These are phyloP conservation scores for Hypomyces rosellus DNA, from an alignment of 2,329 filamentous ascomycete genomes.

Conservation along the genomic window DNA sequence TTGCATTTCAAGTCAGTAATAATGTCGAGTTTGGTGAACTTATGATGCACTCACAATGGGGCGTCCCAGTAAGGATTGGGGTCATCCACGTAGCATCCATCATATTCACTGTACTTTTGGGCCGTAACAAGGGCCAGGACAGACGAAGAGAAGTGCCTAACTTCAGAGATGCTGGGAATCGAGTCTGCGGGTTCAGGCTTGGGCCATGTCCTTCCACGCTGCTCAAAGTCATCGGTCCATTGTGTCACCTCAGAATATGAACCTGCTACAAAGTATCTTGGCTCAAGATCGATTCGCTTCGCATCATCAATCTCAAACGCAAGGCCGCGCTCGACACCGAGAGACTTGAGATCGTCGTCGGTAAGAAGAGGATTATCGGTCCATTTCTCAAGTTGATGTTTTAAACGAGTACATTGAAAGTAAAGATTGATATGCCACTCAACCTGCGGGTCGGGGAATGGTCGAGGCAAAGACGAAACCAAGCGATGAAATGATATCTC, in stretches of 20 bases:
- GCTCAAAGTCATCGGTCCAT: neutral
- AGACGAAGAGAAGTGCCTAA: too few species aligned
- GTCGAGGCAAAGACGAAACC: neutral
- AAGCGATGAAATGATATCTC: neutral
- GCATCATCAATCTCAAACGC: conserved; percentile 1
- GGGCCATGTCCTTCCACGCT: neutral
- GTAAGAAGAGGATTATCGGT: neutral
- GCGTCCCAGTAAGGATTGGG: too few species aligned
- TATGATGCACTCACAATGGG: too few species aligned
- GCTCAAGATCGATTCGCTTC: neutral
- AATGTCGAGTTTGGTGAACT: too few species aligned
- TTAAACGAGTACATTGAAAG: neutral
- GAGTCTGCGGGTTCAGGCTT: neutral
- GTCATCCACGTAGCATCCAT: too few species aligned
- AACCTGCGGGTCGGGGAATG: neutral
- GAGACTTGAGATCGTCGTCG: neutral
- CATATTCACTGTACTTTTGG: too few species aligned
- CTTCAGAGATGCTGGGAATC: too few species aligned
- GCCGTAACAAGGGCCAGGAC: too few species aligned
- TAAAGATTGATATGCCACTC: conserved; percentile 2
- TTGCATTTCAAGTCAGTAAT: too few species aligned
- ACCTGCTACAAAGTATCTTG: neutral
- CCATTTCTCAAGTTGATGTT: neutral
- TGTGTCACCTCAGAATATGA: neutral
- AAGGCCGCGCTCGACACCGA: neutral